Conservation (phyloP, 768 basidiomycete species). For the Suillus lakei region DNA sequence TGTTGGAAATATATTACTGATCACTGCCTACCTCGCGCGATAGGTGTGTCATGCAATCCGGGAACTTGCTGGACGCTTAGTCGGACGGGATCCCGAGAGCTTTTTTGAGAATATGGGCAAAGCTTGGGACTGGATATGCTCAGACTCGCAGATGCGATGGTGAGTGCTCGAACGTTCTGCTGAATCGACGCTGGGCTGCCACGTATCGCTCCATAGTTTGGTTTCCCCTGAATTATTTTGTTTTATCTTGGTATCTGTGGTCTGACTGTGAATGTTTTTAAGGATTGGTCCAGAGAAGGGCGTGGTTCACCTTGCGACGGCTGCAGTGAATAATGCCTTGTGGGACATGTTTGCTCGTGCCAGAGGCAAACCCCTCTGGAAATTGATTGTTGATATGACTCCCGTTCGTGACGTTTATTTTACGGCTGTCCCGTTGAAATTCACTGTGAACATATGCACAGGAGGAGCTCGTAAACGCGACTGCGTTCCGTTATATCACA, state of each 20-base stretch:
- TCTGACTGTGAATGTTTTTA: slow-evolving; percentile 3
- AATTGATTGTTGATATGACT: slow-evolving; percentile 89
- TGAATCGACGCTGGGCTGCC: not conserved
- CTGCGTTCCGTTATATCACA: slow-evolving; percentile 89
- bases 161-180: slow-evolving; percentile 34
- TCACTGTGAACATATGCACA: slow-evolving; percentile 27
- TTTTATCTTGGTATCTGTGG: not conserved
- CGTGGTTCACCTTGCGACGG: slow-evolving; percentile 89
- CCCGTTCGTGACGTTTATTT: slow-evolving; percentile 47
- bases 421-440: not conserved
- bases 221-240: not conserved
- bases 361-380: slow-evolving; percentile 89
- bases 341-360: slow-evolving; percentile 93
- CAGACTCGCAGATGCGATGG: slow-evolving; percentile 93
- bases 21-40: not conserved
- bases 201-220: not conserved
- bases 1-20: slow-evolving; percentile 1
- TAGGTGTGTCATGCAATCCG: slow-evolving; percentile 85
- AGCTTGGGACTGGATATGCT: slow-evolving; percentile 85
- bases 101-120: slow-evolving; percentile 91
- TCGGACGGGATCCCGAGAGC: slow-evolving; percentile 80
- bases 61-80: slow-evolving; percentile 77
- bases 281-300: slow-evolving; percentile 97
- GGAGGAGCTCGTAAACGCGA: slow-evolving; percentile 80
- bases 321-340: slow-evolving; percentile 88